phyloP scores from a whole-genome alignment of 352 stramenopile genomes.

The Pythium utonaiense region DNA sequence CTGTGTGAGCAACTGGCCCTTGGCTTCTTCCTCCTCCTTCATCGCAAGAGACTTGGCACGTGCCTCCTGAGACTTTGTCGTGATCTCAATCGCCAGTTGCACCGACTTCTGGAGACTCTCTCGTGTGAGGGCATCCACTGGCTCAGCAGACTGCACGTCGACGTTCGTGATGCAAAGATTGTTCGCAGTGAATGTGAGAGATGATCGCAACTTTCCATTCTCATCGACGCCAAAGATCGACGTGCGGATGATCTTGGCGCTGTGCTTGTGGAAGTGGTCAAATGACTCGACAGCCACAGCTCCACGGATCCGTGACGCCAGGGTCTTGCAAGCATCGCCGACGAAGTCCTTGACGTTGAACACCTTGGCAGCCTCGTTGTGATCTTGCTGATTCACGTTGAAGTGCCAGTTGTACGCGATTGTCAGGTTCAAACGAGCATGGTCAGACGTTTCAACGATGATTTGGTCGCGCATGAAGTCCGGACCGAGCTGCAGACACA shows the following conservation, averaged over 20 bases:
- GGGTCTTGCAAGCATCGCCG: constrained; percentile 76
- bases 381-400: constrained; percentile 47
- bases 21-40: constrained; percentile 81
- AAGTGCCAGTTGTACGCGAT: constrained; percentile 88
- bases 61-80: constrained; percentile 78
- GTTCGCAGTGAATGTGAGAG: constrained; percentile 68
- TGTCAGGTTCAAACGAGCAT: constrained; percentile 66
- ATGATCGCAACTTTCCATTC: constrained; percentile 43
- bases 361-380: constrained; percentile 56
- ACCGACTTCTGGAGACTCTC: constrained; percentile 80
- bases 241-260: constrained; percentile 69
- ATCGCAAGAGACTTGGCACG: constrained; percentile 72
- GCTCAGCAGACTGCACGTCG: constrained; percentile 76
- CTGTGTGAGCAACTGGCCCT: constrained; percentile 64
- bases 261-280: constrained; percentile 85
- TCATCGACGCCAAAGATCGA: constrained; percentile 75
- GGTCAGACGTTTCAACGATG: constrained; percentile 79
- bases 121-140: constrained; percentile 65
- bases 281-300: constrained; percentile 71
- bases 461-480: constrained; percentile 86
- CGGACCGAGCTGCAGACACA: constrained; percentile 74
- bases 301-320: constrained; percentile 71
- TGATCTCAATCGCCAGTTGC: constrained; percentile 84
- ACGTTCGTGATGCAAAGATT: constrained; percentile 82
- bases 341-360: constrained; percentile 85